Evolutionary conservation across 2,329 filamentous ascomycete genomes (phyloP).

Genomic region (Stagonosporopsis vannaccii): DNA sequence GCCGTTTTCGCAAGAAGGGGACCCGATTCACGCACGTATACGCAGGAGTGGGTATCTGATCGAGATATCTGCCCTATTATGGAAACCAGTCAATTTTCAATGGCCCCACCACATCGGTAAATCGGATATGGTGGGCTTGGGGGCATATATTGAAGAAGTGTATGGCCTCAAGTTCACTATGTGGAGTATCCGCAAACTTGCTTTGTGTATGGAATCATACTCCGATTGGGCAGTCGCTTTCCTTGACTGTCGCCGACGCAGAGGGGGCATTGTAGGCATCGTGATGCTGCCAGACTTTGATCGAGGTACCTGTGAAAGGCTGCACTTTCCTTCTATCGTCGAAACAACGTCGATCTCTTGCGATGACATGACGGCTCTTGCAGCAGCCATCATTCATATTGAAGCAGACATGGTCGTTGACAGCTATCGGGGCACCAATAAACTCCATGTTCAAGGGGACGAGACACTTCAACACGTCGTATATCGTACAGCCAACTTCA

Average conservation of each 20-base stretch:
- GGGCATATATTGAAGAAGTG: background rate
- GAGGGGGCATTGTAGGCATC: background rate
- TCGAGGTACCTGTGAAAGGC: background rate
- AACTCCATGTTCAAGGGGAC: too few species aligned
- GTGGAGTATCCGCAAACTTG: background rate
- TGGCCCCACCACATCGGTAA: background rate
- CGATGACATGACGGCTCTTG: too few species aligned
- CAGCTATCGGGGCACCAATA: too few species aligned
- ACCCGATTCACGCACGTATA: background rate
- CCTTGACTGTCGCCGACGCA: background rate
- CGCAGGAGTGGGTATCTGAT: background rate
- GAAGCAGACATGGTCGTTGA: background rate
- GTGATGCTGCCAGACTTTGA: background rate
- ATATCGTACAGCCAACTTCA: background rate
- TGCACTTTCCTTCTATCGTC: background rate
- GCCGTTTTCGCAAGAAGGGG: background rate
- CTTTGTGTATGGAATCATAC: background rate
- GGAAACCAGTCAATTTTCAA: background rate
- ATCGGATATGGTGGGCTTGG: background rate
- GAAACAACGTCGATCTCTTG: background rate
- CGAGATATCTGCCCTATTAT: background rate
- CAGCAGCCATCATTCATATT: background rate
- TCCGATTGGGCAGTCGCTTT: background rate
- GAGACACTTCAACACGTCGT: background rate
- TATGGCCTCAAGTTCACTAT: background rate